Conservation (phyloP, 306 rosid genomes). For the Leucaena leucocephala region DNA sequence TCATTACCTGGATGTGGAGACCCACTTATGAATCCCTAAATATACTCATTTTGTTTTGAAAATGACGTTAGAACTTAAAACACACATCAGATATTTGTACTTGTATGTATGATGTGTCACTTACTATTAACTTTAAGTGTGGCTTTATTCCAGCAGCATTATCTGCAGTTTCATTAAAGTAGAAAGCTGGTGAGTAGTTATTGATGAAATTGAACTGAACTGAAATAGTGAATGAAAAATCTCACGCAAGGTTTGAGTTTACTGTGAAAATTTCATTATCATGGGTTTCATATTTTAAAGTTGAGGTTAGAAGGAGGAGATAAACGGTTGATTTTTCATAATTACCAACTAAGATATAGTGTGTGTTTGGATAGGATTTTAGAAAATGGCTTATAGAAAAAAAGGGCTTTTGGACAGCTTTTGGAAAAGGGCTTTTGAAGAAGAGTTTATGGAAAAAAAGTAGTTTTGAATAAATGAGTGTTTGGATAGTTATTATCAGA, state of each 20-base stretch:
- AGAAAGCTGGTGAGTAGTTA: background rate
- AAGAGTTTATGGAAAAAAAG: no score
- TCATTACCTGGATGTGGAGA: background rate
- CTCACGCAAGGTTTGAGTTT: no score
- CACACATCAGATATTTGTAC: no score
- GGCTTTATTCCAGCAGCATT: constrained; percentile 17
- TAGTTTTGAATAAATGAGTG: no score
- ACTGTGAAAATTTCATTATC: no score
- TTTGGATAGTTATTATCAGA: no score
- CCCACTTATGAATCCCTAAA: constrained; percentile 1
- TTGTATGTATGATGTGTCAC: background rate
- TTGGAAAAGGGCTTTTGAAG: no score
- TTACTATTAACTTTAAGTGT: constrained; percentile 1
- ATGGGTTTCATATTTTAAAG: background rate
- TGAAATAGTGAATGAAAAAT: no score
- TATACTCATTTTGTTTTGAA: background rate
- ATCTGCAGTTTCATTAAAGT: background rate
- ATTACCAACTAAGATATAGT: background rate
- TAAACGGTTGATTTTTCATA: background rate
- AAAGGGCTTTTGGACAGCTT: no score
- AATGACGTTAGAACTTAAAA: background rate
- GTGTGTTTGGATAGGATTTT: no score
- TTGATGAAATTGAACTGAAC: no score
- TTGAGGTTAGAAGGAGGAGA: background rate
- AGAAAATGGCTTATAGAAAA: no score